Conservation (phyloP, 768 basidiomycete genomes). For the Pisolithus tinctorius region DNA sequence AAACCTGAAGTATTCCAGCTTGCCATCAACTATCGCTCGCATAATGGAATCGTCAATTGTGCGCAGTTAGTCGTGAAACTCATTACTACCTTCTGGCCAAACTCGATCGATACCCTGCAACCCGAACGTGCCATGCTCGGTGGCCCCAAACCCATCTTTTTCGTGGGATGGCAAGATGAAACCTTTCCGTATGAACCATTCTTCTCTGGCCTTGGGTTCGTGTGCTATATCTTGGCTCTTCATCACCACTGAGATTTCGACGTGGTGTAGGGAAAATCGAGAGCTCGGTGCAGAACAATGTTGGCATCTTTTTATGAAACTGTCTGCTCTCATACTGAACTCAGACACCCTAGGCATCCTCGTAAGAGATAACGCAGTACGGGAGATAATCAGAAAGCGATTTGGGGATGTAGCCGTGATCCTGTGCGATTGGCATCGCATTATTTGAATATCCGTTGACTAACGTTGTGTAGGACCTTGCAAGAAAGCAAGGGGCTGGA, state of each 20-base stretch:
- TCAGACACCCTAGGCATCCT: constrained; percentile 45
- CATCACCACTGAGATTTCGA: constrained; percentile 6
- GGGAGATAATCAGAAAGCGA: constrained; percentile 38
- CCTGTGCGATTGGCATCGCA: constrained; percentile 34
- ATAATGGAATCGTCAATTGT: constrained; percentile 66
- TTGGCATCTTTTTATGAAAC: constrained; percentile 17
- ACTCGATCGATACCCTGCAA: constrained; percentile 53
- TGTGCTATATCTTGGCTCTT: neutral
- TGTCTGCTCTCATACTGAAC: neutral
- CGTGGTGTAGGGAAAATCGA: constrained; percentile 34
- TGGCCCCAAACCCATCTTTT: constrained; percentile 54
- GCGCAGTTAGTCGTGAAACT: constrained; percentile 61
- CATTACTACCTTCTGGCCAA: constrained; percentile 53
- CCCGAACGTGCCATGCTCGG: constrained; percentile 49
- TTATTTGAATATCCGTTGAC: neutral
- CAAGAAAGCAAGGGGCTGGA: constrained; percentile 28
- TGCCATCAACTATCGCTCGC: constrained; percentile 60
- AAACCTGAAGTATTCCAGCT: constrained; percentile 42
- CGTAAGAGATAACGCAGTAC: constrained; percentile 54
- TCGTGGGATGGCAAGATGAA: constrained; percentile 41
- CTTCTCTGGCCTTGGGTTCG: constrained; percentile 43
- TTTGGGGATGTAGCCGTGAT: constrained; percentile 55
- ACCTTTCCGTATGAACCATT: constrained; percentile 46
- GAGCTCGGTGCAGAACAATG: constrained; percentile 66
- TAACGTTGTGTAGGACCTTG: constrained; percentile 15